Percentiles rank a stretch among this genome's conserved stretches.
phyloP scores from a whole-genome alignment of 352 stramenopile species.

The Pythium pyrilobum region DNA sequence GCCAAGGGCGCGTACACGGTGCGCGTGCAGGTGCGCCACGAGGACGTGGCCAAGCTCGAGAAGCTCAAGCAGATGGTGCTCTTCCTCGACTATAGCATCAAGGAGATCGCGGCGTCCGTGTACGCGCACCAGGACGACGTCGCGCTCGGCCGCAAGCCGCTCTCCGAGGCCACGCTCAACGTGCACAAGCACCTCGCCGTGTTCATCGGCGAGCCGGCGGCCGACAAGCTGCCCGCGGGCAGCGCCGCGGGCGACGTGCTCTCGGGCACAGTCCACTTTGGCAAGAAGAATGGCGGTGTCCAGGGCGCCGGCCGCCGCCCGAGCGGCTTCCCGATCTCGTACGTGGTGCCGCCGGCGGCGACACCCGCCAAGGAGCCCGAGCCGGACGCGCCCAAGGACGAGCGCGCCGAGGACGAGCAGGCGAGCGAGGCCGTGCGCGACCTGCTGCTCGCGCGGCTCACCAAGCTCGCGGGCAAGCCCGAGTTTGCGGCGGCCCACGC shows the following conservation, averaged over 20 bases:
- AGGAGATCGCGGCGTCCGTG: slow-evolving; percentile 57
- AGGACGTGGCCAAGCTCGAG: slow-evolving; percentile 77
- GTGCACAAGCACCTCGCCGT: slow-evolving; percentile 57
- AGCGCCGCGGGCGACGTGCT: slow-evolving; percentile 56
- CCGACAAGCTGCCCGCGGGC: slow-evolving; percentile 65
- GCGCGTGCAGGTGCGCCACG: slow-evolving; percentile 72
- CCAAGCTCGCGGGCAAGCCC: slow-evolving; percentile 63
- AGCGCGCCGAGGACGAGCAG: slow-evolving; percentile 57
- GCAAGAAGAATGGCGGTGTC: slow-evolving; percentile 61
- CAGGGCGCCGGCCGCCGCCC: slow-evolving; percentile 57
- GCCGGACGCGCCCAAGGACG: slow-evolving; percentile 60
- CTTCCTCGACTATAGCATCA: slow-evolving; percentile 66
- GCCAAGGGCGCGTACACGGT: slow-evolving; percentile 87
- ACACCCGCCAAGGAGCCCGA: slow-evolving; percentile 56
- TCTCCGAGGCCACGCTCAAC: slow-evolving; percentile 41
- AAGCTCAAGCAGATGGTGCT: slow-evolving; percentile 78
- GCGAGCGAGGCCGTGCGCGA: slow-evolving; percentile 72
- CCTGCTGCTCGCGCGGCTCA: slow-evolving; percentile 56
- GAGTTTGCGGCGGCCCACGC: slow-evolving; percentile 52
- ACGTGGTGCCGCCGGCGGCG: slow-evolving; percentile 61
- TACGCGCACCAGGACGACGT: slow-evolving; percentile 67
- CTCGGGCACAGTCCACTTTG: slow-evolving; percentile 64
- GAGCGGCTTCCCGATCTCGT: slow-evolving; percentile 65
- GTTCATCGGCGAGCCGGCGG: slow-evolving; percentile 66
- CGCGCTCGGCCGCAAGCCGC: slow-evolving; percentile 46